Percentiles rank a stretch among this genome's conserved stretches.
Evolutionary conservation across 129 eudicot genomes (phyloP).

Genomic region (Chrysanthemum seticuspe): DNA sequence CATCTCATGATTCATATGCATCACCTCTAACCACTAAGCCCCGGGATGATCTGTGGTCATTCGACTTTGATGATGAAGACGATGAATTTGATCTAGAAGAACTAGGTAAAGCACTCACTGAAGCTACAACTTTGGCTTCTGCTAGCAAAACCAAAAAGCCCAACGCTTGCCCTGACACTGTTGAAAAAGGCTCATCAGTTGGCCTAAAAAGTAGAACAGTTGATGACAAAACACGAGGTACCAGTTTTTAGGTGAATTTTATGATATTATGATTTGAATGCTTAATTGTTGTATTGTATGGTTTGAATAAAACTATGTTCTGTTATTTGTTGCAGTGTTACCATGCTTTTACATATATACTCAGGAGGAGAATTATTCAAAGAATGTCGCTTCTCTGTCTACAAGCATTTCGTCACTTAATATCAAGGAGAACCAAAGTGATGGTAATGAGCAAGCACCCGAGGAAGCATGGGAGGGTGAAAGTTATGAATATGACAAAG

Average conservation of each 20-base stretch:
- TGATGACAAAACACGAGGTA: conserved; percentile 55
- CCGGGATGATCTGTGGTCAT: conserved; percentile 54
- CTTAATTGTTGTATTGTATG: conserved; percentile 2
- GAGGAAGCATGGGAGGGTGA: conserved; percentile 83
- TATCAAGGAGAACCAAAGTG: conserved; percentile 40
- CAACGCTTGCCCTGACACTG: conserved; percentile 18
- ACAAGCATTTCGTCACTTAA: conserved; percentile 38
- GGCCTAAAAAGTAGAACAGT: conserved; percentile 30
- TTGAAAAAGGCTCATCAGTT: conserved; percentile 25
- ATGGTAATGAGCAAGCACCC: conserved; percentile 38
- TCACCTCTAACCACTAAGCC: conserved; percentile 39
- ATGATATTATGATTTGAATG: conserved; percentile 4
- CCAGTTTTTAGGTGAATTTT: background rate
- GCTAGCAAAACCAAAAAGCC: conserved; percentile 38
- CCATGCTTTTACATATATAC: conserved; percentile 81
- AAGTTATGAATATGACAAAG: conserved; percentile 81
- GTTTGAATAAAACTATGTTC: background rate
- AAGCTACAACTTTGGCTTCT: conserved; percentile 67
- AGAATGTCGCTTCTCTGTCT: conserved; percentile 35
- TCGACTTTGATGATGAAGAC: conserved; percentile 46
- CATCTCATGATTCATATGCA: conserved; percentile 25
- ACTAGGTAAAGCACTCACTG: conserved; percentile 58
- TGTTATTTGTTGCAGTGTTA: conserved; percentile 52
- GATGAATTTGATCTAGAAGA: conserved; percentile 73
- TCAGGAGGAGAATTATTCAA: conserved; percentile 51